Percentiles rank a stretch among this genome's conserved stretches.
Conservation (phyloP, 1,139 yeast genomes). For the Pichia sp. region DNA sequence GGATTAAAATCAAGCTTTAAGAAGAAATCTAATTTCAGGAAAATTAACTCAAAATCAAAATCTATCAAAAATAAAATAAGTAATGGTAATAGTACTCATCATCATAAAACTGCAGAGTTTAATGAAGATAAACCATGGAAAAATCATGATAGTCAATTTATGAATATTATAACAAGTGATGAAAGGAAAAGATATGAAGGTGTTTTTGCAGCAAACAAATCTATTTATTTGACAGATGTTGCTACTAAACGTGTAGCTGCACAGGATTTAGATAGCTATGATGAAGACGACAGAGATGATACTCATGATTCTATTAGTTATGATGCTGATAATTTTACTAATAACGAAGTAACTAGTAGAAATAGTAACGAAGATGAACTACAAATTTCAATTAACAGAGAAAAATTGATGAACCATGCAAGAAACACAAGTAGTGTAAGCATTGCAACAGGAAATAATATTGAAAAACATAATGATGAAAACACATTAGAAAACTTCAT, state of each 20-base stretch:
- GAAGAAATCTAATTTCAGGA: not conserved
- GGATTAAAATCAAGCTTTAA: slow-evolving; percentile 18
- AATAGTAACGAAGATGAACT: too few relatives aligned
- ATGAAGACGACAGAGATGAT: not conserved
- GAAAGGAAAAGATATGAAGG: slow-evolving; percentile 90
- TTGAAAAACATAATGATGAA: not conserved
- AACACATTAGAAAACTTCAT: slow-evolving; percentile 7
- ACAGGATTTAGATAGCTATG: too few relatives aligned
- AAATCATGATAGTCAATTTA: slow-evolving; percentile 54
- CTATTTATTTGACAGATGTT: slow-evolving; percentile 30
- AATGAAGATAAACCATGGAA: slow-evolving; percentile 97
- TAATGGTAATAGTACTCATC: slow-evolving; percentile 18
- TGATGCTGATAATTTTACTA: not conserved
- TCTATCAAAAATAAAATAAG: not conserved
- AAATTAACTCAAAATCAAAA: not conserved
- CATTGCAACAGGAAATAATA: not conserved
- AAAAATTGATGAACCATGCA: too few relatives aligned
- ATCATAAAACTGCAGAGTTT: slow-evolving; percentile 44
- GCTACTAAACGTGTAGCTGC: not conserved
- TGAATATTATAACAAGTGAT: slow-evolving; percentile 49
- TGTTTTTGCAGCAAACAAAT: slow-evolving; percentile 84
- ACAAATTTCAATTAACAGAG: too few relatives aligned
- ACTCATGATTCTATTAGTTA: not conserved
- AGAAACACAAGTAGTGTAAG: not conserved
- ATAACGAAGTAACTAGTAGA: too few relatives aligned